Percentiles rank a stretch among this genome's conserved stretches.
Evolutionary conservation across 2,329 filamentous ascomycete species (phyloP).

Genomic region (Metarhizium robertsii): DNA sequence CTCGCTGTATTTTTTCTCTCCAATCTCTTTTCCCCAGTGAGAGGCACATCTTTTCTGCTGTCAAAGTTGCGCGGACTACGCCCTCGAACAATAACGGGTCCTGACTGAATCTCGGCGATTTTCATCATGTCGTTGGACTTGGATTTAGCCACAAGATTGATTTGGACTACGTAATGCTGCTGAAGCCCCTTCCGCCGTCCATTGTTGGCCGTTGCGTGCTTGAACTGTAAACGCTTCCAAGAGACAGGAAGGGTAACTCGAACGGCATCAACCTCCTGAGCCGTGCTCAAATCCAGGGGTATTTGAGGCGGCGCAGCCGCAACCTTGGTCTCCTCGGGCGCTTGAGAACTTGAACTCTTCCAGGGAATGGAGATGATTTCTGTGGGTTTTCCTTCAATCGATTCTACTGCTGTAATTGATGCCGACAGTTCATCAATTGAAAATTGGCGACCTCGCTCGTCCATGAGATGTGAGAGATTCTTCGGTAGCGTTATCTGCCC

Average conservation of each 20-base stretch:
- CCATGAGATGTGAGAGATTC: constrained; percentile 56
- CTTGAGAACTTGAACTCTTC: constrained; percentile 64
- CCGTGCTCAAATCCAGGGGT: constrained; percentile 43
- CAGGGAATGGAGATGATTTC: constrained; percentile 96
- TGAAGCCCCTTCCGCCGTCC: constrained; percentile 88
- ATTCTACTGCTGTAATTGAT: constrained; percentile 78
- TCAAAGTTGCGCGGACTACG: constrained; percentile 92
- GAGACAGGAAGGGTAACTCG: constrained; percentile 74
- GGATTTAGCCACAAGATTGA: constrained; percentile 74
- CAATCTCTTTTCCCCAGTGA: constrained; percentile 46
- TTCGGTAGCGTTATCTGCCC: constrained; percentile 75
- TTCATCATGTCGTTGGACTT: constrained; percentile 55
- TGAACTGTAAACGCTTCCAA: constrained; percentile 92
- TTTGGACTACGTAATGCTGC: constrained; percentile 85
- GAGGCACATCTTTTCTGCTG: constrained; percentile 73
- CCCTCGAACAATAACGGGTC: constrained; percentile 89
- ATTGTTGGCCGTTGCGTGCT: constrained; percentile 94
- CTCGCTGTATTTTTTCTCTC: constrained; percentile 34
- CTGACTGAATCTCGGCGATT: constrained; percentile 80
- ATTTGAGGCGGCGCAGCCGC: constrained; percentile 43
- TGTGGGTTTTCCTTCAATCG: constrained; percentile 81
- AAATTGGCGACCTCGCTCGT: constrained; percentile 69
- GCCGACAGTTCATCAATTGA: constrained; percentile 72
- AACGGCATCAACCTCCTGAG: constrained; percentile 66
- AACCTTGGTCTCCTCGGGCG: constrained; percentile 39